Base-by-base conservation (phyloP, 129 eudicot genomes). In the Logfia minima region DNA sequence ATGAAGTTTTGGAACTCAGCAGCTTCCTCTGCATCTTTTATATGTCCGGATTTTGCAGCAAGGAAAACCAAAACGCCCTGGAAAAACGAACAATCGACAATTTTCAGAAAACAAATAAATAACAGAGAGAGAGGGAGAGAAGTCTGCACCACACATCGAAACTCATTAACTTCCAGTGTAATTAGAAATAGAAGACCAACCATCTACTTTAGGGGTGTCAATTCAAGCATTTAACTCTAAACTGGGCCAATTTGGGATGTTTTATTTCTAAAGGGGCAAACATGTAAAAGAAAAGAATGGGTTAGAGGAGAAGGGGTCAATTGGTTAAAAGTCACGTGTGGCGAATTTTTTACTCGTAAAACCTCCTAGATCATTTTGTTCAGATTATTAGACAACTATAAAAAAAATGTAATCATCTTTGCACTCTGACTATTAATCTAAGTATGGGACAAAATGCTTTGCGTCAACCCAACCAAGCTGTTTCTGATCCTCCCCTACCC, bases 11-110 rank as follows among this genome's bases (percentile, higher is more conserved):
- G 99, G 32, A 94, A 85, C 39, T 94, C 92, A 14, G 97, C 99
- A 63, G 99, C 99, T 39, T 91, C 93, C 80, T 91, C 83, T 18
- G 92, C 84, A 77, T 91, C 82, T 75, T 89, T 89, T 72, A 94
- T 91, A 32, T 87, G 75, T 35, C 90, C 96, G 58, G 97, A 83
- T 78, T 94, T 94, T 29, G 99, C 99, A 37, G 97, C 93, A 80
- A 94, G 92, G 70, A 94, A 94, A 37, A 94, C 96, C 89, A 94
- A 69, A 72, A 94, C 99, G 3, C 99, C 99, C 99, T 93, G 81
- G 32, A 76, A 41, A 26, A 4, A 21, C 16, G 18, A 56, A 22
- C 32, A 14, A 24, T 13, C 0, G 23, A 68, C 8, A 31, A 41
- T 58, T 72, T 7, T 18, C 53, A 45, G 10, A 17, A 31, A 3